Conservation (phyloP, 495 filamentous ascomycete genomes). For the Staphylotrichum tortipilum region DNA sequence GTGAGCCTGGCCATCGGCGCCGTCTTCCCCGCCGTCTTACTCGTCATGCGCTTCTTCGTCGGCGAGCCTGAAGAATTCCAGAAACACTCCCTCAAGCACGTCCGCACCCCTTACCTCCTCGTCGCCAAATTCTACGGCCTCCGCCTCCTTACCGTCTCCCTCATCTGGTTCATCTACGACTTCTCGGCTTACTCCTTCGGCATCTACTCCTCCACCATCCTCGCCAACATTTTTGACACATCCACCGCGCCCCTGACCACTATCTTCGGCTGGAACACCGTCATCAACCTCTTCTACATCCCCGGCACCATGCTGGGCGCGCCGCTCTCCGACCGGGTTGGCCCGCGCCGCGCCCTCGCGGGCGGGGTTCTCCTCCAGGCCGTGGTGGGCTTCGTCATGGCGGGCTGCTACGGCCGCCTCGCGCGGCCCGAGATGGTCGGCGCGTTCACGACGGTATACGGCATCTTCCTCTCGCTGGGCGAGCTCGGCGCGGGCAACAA, state of each 20-base stretch:
- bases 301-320: conserved; percentile 74
- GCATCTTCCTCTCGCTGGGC: conserved; percentile 75
- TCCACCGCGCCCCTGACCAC: conserved; percentile 53
- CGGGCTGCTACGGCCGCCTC: conserved; percentile 58
- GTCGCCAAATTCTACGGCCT: conserved; percentile 51
- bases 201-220: conserved; percentile 66
- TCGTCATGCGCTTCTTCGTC: conserved; percentile 67
- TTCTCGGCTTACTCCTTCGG: conserved; percentile 73
- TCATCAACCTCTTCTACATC: conserved; percentile 80
- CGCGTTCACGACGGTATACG: conserved; percentile 66
- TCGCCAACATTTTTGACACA: conserved; percentile 53
- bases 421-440: conserved; percentile 55
- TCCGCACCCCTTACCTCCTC: conserved; percentile 48
- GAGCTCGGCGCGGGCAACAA: conserved; percentile 88
- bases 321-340: conserved; percentile 62
- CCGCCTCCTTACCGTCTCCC: conserved; percentile 56
- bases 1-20: conserved; percentile 69
- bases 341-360: conserved; percentile 63
- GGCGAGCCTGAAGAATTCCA: conserved; percentile 79
- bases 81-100: conserved; percentile 42
- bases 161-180: conserved; percentile 93
- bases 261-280: conserved; percentile 74
- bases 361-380: conserved; percentile 60
- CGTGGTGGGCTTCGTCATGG: conserved; percentile 81
- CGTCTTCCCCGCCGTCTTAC: conserved; percentile 64